Conservation (phyloP, 2,329 filamentous ascomycete genomes). For the Colletotrichum sp. region DNA sequence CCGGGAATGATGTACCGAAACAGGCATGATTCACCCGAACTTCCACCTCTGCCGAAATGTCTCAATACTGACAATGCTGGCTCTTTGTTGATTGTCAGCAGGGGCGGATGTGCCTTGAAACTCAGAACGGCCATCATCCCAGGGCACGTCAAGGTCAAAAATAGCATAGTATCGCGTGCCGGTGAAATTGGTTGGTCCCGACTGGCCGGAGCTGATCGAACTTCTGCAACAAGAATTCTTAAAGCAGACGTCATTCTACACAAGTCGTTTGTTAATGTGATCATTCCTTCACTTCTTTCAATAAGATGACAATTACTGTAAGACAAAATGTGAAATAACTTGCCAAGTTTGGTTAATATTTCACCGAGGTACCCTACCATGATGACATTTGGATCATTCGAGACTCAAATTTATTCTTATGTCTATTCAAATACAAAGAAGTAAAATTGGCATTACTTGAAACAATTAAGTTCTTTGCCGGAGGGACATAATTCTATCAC, state of each 20-base stretch:
- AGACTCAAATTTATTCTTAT: too few relatives aligned
- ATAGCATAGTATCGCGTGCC: background rate
- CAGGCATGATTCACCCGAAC: background rate
- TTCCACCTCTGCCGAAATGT: background rate
- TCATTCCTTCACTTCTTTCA: too few relatives aligned
- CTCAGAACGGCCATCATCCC: background rate
- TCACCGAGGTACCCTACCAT: too few relatives aligned
- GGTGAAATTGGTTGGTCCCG: background rate
- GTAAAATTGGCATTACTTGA: too few relatives aligned
- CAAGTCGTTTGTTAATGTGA: too few relatives aligned
- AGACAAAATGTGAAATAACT: background rate
- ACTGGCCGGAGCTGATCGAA: background rate
- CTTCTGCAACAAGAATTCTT: background rate
- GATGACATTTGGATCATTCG: too few relatives aligned
- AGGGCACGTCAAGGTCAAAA: background rate
- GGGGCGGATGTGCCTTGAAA: background rate
- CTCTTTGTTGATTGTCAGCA: background rate
- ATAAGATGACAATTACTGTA: accelerated
- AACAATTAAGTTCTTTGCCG: too few relatives aligned
- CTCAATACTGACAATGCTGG: background rate
- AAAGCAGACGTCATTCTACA: background rate
- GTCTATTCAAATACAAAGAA: too few relatives aligned
- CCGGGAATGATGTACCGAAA: background rate
- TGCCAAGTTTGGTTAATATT: too few relatives aligned
- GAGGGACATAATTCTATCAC: too few relatives aligned